phyloP scores from a whole-genome alignment of 306 rosid species.

The Medicago ruthenica region DNA sequence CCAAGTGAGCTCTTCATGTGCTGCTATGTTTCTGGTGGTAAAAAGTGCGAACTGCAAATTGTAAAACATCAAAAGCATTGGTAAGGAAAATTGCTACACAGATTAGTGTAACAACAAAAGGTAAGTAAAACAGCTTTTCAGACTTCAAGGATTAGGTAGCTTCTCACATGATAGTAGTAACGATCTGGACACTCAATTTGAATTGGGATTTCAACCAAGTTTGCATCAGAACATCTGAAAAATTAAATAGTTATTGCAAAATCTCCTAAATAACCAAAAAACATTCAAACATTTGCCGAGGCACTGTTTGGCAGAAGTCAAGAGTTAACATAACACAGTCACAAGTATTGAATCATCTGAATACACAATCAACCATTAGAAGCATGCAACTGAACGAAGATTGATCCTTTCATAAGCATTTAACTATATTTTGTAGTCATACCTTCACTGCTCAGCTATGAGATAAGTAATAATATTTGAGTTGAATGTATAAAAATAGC shows the following conservation, averaged over 20 bases:
- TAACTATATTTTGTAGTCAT: background rate
- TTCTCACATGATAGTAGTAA: slow-evolving; percentile 77
- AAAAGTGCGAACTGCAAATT: slow-evolving; percentile 82
- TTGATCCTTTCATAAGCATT: slow-evolving; percentile 13
- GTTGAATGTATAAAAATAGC: background rate
- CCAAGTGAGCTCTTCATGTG: slow-evolving; percentile 93
- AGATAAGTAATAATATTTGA: background rate
- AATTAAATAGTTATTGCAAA: slow-evolving; percentile 25
- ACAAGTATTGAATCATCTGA: background rate
- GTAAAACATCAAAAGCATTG: slow-evolving; percentile 28
- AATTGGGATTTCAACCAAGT: slow-evolving; percentile 85
- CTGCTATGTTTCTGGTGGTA: slow-evolving; percentile 73
- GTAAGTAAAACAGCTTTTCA: slow-evolving; percentile 16
- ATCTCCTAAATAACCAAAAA: slow-evolving; percentile 17
- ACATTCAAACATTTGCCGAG: slow-evolving; percentile 12
- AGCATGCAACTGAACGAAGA: slow-evolving; percentile 13
- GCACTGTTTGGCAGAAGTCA: slow-evolving; percentile 31
- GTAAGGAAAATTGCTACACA: slow-evolving; percentile 32
- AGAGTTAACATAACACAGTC: background rate
- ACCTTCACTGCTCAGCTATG: background rate
- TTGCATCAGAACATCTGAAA: slow-evolving; percentile 86
- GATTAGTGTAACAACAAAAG: slow-evolving; percentile 34
- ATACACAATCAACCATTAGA: background rate
- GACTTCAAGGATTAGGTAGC: slow-evolving; percentile 41
- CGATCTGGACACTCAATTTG: slow-evolving; percentile 78